phyloP scores from a whole-genome alignment of 2,329 filamentous ascomycete species.

The Fusarium denticulatum region DNA sequence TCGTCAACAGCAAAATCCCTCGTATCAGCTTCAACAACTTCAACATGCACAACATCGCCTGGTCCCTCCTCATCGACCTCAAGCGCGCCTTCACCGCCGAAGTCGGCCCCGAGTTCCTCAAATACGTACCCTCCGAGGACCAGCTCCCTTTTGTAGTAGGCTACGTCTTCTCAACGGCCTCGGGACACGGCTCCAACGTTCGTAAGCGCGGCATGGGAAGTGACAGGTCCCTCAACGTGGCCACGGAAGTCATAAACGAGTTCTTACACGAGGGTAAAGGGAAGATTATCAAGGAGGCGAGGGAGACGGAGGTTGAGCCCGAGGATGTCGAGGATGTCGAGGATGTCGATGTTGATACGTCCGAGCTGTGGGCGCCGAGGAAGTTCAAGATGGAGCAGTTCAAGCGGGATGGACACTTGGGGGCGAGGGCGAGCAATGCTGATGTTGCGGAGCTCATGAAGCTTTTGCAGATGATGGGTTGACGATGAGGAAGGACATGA shows the following conservation, averaged over 20 bases:
- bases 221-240: slow-evolving; percentile 1
- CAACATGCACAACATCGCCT: slow-evolving; percentile 10
- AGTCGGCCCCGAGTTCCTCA: not conserved
- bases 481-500: not conserved
- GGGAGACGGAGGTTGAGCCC: not conserved
- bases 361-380: not conserved
- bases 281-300: not conserved
- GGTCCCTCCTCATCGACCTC: not conserved
- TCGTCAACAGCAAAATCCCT: slow-evolving; percentile 3
- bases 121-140: not conserved
- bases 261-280: slow-evolving; percentile 4
- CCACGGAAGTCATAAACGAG: not conserved
- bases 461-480: not conserved
- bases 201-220: not conserved
- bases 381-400: not conserved
- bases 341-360: not conserved
- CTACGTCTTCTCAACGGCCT: slow-evolving; percentile 47
- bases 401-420: not conserved
- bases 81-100: not conserved
- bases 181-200: not conserved
- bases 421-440: no score
- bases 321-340: not conserved
- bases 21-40: slow-evolving; percentile 22
- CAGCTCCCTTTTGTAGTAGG: slow-evolving; percentile 11
- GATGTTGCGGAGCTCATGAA: not conserved